Conservation (phyloP, 352 stramenopile genomes). For the Phytopythium litorale region DNA sequence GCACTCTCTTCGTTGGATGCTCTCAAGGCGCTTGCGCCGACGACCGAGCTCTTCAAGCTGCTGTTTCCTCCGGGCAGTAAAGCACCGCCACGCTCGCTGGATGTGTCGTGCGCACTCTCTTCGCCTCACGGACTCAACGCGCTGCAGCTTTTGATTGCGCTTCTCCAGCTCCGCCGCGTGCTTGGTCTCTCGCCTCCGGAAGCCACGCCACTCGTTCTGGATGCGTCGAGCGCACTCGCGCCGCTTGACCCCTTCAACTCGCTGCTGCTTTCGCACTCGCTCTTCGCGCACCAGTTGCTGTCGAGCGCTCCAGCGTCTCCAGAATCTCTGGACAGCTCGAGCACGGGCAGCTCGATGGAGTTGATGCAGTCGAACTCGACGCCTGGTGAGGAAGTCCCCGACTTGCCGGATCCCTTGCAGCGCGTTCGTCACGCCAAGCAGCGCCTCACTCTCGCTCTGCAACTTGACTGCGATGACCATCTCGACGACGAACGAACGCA, state of each 20-base stretch:
- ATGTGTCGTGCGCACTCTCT: constrained; percentile 4
- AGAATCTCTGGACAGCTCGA: constrained; percentile 23
- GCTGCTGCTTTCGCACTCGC: neutral
- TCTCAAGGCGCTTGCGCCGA: neutral
- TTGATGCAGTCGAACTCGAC: constrained; percentile 14
- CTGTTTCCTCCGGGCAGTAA: constrained; percentile 6
- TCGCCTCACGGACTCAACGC: neutral
- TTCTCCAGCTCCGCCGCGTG: neutral
- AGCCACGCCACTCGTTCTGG: neutral
- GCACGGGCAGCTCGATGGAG: constrained; percentile 10
- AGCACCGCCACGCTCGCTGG: constrained; percentile 3
- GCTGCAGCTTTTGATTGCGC: constrained; percentile 16
- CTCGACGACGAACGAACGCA: constrained; percentile 26
- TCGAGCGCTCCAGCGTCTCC: constrained; percentile 10
- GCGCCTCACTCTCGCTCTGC: constrained; percentile 17
- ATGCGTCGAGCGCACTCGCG: neutral
- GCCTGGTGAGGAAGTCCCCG: constrained; percentile 2
- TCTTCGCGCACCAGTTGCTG: constrained; percentile 14
- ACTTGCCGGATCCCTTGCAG: constrained; percentile 12
- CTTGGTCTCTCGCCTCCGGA: neutral
- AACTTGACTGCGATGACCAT: constrained; percentile 34
- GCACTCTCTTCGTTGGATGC: neutral
- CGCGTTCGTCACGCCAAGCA: constrained; percentile 7
- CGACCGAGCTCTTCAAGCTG: neutral
- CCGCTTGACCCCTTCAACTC: constrained; percentile 1